phyloP scores from a whole-genome alignment of 2,329 filamentous ascomycete genomes.

The Pseudogymnoascus sp. region DNA sequence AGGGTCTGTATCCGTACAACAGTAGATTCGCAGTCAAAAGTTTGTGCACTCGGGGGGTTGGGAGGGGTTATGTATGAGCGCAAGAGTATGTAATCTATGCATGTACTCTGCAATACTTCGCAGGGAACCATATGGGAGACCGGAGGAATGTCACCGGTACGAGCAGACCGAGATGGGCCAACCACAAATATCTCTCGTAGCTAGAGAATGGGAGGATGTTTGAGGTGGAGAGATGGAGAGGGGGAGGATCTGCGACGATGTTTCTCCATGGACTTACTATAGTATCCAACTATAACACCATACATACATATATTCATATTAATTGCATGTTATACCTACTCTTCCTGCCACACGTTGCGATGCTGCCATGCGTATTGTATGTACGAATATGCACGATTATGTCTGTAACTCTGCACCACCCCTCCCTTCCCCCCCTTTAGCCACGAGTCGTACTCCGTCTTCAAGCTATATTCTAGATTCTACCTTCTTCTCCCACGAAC shows the following conservation, averaged over 20 bases:
- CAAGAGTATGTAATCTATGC: not conserved
- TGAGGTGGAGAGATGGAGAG: not conserved
- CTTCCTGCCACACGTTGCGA: not conserved
- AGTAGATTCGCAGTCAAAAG: not conserved
- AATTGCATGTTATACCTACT: not conserved
- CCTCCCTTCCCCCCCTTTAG: not conserved
- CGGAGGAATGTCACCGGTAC: not conserved
- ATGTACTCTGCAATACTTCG: not conserved
- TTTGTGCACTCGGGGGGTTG: not conserved
- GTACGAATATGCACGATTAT: constrained; percentile 2
- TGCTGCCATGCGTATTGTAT: constrained; percentile 1
- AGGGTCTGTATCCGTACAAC: not conserved
- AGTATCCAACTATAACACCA: not conserved
- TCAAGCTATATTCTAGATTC: not conserved
- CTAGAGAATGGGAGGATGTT: not conserved
- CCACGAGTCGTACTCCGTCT: not conserved
- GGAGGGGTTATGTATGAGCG: constrained; percentile 2
- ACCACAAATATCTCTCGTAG: not conserved
- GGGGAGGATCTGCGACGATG: not conserved
- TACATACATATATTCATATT: not conserved
- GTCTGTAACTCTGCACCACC: not conserved
- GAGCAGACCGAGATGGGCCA: not conserved
- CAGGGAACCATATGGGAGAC: not conserved
- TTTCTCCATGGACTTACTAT: constrained; percentile 7
- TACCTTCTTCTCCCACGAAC: not conserved